Conservation (phyloP, 2,329 filamentous ascomycete species). For the Ceratocystis destructans region DNA sequence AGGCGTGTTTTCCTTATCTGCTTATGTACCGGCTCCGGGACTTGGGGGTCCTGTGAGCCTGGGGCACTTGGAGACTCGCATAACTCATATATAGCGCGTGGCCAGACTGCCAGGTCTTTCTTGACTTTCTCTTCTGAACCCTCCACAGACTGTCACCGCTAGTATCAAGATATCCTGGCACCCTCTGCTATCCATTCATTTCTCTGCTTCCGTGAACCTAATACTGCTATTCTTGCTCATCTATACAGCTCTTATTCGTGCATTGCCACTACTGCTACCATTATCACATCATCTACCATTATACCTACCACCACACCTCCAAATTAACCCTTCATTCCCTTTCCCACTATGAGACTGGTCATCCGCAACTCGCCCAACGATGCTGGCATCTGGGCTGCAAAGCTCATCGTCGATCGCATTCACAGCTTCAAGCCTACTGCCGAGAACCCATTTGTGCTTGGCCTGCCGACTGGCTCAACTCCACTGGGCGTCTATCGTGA, state of each 20-base stretch:
- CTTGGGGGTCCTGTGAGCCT: neutral
- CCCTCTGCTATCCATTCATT: too few species aligned
- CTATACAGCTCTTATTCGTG: neutral
- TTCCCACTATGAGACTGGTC: conserved; percentile 59
- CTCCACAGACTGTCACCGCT: neutral
- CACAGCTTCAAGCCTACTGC: conserved; percentile 60
- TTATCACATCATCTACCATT: neutral
- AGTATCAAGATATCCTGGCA: too few species aligned
- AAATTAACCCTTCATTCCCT: conserved; percentile 19
- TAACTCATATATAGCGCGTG: neutral
- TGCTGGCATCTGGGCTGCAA: conserved; percentile 63
- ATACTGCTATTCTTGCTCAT: too few species aligned
- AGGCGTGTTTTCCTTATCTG: neutral
- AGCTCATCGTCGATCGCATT: conserved; percentile 74
- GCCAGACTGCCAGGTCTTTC: neutral
- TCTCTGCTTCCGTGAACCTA: too few species aligned
- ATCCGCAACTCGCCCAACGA: conserved; percentile 57
- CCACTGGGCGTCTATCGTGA: conserved; percentile 65
- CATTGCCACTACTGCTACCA: neutral
- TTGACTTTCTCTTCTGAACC: neutral
- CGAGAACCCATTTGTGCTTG: conserved; percentile 64
- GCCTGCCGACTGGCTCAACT: conserved; percentile 70
- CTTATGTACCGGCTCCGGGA: neutral
- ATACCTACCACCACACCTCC: conserved; percentile 12
- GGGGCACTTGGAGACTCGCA: neutral